Evolutionary conservation across 2,329 filamentous ascomycete genomes (phyloP), one percentile per base, ranked within the genome.

Genomic region (Tolypocladium sp.): DNA sequence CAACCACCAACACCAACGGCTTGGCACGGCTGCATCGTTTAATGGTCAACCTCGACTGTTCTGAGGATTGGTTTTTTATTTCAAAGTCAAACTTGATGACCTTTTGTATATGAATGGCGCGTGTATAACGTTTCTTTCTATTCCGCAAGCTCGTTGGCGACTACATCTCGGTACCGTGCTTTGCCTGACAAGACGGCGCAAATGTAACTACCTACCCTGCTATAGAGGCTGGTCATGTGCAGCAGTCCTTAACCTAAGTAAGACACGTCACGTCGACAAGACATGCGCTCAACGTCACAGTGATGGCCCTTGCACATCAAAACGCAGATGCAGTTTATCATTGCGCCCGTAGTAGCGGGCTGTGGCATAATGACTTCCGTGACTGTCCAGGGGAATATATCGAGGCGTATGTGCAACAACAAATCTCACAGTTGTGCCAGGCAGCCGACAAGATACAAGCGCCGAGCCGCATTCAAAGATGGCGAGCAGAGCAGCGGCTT

Each of bases 401-500:
- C 49, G 49, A 52, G 49, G 27, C 49, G 20, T 33, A 35, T 52
- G 49, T 52, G 49, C 49, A 33, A 52, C 17, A n/a, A 52, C 27
- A n/a, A 33, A 10, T 51, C 46, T 52, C 49, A 35, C 27, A 27
- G 15, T 33, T n/a, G 49, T 51, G 57, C 57, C 33, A 33, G 55
- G 38, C 41, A 55, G 30, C 20, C 44, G 55, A 57, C 51, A 59
- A 55, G 41, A n/a, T 35, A 27, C 49, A 27, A 35, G 35, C 35
- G 49, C 49, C 49, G 15, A 13, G 27, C 27, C 27, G 17, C 27
- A 6, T 15, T 33, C 15, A 6, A 15, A 49, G 15, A 30, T 17
- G 46, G 27, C 8, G 17, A 30, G 49, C 46, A 61, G 15, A 8
- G 46, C 37, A 40, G 40, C 49, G 41, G 46, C 37, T 63, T 69